Base-by-base conservation (phyloP, 352 stramenopile genomes). In the Phytophthora constricta region DNA sequence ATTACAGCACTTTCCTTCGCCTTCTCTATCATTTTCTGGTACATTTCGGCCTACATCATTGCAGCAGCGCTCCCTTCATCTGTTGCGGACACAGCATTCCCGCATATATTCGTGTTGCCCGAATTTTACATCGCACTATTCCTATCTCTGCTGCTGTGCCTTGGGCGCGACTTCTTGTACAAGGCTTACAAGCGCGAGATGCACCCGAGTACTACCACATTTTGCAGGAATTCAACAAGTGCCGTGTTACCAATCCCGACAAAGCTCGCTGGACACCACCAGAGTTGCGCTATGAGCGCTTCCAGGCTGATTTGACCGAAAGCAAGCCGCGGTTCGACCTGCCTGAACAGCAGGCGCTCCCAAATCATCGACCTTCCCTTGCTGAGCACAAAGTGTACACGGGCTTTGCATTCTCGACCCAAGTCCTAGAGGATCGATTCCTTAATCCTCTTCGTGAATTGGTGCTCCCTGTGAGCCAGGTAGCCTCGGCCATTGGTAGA, bases 191-290 rank as follows among this genome's bases (percentile, higher is more conserved):
- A 96, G 74, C 87, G 87, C 3, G 86, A 96, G 60, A 81, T 93
- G 65, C 61, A 75, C 11, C 88, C 88, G 88, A 96, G 55, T 96
- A 96, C 71, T 96, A 96, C 69, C 88, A 96, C 62, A 83, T 96
- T 25, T 67, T 96, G 19, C 88, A 94, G 59, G 88, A 96, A 51
- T 79, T 89, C 56, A 80, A 94, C 54, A 60, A 73, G 62, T 60
- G 62, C 57, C 76, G 82, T 22, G 55, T 50, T n/a, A 68, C 82
- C 1, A 70, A 74, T 41, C 45, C 65, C 1, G 82, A 79, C 0
- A 77, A 76, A 7, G 80, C 83, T 23, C 74, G 82, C 23, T 94
- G 88, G 88, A 78, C 74, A 13, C 82, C 83, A 17, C 86, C 86
- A 0, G 65, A 88, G 37, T 60, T 93, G 8, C 73, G 73, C 3